Conservation (phyloP, 164 flowering plant species). For the Euptelea pleiosperma region DNA sequence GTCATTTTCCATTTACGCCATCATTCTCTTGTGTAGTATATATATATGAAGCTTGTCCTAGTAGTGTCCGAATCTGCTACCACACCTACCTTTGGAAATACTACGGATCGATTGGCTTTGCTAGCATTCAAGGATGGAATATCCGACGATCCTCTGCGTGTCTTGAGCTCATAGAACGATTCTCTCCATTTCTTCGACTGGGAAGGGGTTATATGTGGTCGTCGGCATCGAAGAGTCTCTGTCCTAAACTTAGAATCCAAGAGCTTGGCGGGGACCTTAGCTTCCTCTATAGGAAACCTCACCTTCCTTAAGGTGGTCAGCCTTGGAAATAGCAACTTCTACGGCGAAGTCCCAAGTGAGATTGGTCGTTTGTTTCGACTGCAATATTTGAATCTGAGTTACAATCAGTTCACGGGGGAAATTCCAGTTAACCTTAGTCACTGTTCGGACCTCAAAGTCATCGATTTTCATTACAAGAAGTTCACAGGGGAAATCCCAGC, state of each 20-base stretch:
- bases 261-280: constrained; percentile 14
- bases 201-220: constrained; percentile 17
- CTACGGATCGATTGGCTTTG: constrained; percentile 3
- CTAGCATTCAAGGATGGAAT: constrained; percentile 7
- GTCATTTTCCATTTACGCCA: too few relatives aligned
- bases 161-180: constrained; percentile 11
- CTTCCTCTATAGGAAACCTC: constrained; percentile 28
- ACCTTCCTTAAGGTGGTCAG: constrained; percentile 14
- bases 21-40: too few relatives aligned
- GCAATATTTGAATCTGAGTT: too few relatives aligned
- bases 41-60: too few relatives aligned
- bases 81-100: neutral
- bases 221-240: constrained; percentile 20
- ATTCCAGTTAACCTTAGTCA: too few relatives aligned
- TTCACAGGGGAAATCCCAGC: too few relatives aligned
- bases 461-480: too few relatives aligned
- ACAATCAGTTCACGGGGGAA: too few relatives aligned
- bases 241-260: constrained; percentile 3
- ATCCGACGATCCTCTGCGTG: neutral
- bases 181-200: constrained; percentile 9
- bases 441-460: too few relatives aligned
- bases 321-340: constrained; percentile 24
- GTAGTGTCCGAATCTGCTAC: neutral
- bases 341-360: constrained; percentile 23
- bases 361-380: constrained; percentile 18